Base-by-base conservation (phyloP, 2,329 filamentous ascomycete species). In the Tolypocladium sp. region DNA sequence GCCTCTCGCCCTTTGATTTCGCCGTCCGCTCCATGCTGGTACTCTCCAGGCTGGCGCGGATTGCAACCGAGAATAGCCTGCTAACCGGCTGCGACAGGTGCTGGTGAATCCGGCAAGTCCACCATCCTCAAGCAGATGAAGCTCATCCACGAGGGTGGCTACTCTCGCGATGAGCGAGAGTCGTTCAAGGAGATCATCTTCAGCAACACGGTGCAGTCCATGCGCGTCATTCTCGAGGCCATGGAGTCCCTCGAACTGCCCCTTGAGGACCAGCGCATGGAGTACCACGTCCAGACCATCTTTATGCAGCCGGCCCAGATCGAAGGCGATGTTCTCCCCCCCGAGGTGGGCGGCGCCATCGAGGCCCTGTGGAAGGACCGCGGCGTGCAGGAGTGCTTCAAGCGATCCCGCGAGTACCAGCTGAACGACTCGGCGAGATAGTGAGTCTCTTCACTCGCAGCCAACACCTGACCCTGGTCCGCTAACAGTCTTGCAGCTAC, bases 61-160 rank as follows among this genome's bases (percentile, higher is more conserved):
- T 17, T 2, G 41, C 12, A 10, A 15, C 22, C 4, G 4, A 62
- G 38, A 20, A 25, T 2, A 5, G 22, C 7, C n/a, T 52, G 20
- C 52, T 55, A 54, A 55, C 42, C 17, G 15, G 30, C 49, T 33
- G 17, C 33, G 20, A 51, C 69, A 95, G 91, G 91, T 83, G 94
- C 94, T 79, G 93, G 94, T 88, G 94, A 99, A 92, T 77, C 76
- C 62, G 76, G 94, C 69, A 99, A 97, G 77, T 97, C 93, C 8
- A 97, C 93, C 5, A 93, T 97, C 63, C 85, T 97, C 65, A 97
- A 97, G 81, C 93, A 97, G 81, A 97, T 99, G 94, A 99, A 97
- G 83, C 89, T 99, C 71, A 99, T 99, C 71, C 91, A 99, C 76
- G 94, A 99, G 82, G 94, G 94, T 64, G 93, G 94, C 68, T 99